Percentiles rank a stretch among this genome's conserved stretches.
Conservation (phyloP, 495 filamentous ascomycete species). For the Trichoderma orchidacearum region DNA sequence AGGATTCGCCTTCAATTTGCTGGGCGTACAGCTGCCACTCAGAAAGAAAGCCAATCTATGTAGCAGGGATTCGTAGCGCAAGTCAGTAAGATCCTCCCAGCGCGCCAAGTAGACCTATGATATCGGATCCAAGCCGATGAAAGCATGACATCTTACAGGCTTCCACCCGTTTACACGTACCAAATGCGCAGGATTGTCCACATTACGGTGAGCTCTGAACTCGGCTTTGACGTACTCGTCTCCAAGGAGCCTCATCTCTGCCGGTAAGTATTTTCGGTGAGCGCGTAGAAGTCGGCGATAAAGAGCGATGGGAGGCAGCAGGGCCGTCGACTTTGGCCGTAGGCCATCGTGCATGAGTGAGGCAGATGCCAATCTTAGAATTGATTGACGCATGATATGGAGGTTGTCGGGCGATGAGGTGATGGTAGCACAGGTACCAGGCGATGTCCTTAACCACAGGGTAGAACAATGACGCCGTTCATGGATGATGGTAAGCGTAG, state of each 20-base stretch:
- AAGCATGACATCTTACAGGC: background rate
- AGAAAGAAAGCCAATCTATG: conserved; percentile 81
- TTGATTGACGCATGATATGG: conserved; percentile 14
- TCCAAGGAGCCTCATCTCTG: conserved; percentile 66
- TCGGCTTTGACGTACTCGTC: conserved; percentile 87
- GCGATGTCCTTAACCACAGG: too few relatives aligned
- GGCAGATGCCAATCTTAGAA: conserved; percentile 16
- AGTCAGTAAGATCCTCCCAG: too few relatives aligned
- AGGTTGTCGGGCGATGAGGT: background rate
- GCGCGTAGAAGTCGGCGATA: conserved; percentile 79
- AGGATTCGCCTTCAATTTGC: conserved; percentile 70
- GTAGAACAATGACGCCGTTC: too few relatives aligned
- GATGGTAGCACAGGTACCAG: background rate
- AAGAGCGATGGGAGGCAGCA: conserved; percentile 81
- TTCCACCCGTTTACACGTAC: conserved; percentile 25
- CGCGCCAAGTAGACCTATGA: conserved; percentile 12
- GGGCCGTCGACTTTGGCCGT: conserved; percentile 49
- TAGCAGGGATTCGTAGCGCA: background rate
- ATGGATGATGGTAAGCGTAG: too few relatives aligned
- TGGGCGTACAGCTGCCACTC: conserved; percentile 97
- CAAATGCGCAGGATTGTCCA: conserved; percentile 88
- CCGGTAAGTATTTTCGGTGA: conserved; percentile 63
- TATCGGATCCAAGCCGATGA: background rate
- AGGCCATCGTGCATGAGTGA: conserved; percentile 14
- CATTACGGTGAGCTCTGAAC: conserved; percentile 64